A percentile compares a stretch with the other conserved stretches of the same genome.
These are phyloP conservation scores for Backusella macrospora DNA, from an alignment of 192 early-diverging fungal species.

Conservation along the genomic window DNA sequence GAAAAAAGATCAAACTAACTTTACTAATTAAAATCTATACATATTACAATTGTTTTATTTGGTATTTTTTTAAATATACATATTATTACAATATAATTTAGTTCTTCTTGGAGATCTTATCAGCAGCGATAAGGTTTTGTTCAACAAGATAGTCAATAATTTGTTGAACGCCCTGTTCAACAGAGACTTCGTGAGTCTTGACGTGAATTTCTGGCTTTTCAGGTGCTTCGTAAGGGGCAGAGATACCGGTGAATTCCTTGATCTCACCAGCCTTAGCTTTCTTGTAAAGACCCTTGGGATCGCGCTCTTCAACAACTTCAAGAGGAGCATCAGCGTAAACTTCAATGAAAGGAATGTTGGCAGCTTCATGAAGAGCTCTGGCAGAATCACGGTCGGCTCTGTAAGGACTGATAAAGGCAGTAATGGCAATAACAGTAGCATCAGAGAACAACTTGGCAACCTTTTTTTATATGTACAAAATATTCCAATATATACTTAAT, in stretches of 20 bases:
- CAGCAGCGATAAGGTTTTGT: constrained; percentile 13
- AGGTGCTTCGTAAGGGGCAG: constrained; percentile 90
- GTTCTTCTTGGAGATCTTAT: constrained; percentile 20
- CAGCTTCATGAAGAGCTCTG: constrained; percentile 73
- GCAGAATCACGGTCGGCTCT: constrained; percentile 78
- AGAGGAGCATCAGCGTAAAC: constrained; percentile 88
- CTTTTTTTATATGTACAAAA: constrained; percentile 26
- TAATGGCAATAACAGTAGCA: constrained; percentile 77
- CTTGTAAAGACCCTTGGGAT: constrained; percentile 96
- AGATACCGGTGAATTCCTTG: constrained; percentile 96
- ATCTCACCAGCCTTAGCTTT: constrained; percentile 93
- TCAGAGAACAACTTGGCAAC: constrained; percentile 93
- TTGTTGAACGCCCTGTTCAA: constrained; percentile 70
- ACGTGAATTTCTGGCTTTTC: constrained; percentile 84
- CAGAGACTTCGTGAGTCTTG: constrained; percentile 70
- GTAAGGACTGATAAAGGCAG: constrained; percentile 93
- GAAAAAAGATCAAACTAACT: too few relatives aligned
- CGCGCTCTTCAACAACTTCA: constrained; percentile 84
- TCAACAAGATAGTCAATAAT: constrained; percentile 40
- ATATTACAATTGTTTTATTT: constrained; percentile 6
- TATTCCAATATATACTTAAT: background rate
- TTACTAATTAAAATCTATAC: background rate
- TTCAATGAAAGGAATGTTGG: constrained; percentile 85
- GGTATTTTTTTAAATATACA: background rate
- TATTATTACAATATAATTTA: constrained; percentile 10